Evolutionary conservation across 139 green algal genomes (phyloP).

Genomic region (Micromonas pusilla): DNA sequence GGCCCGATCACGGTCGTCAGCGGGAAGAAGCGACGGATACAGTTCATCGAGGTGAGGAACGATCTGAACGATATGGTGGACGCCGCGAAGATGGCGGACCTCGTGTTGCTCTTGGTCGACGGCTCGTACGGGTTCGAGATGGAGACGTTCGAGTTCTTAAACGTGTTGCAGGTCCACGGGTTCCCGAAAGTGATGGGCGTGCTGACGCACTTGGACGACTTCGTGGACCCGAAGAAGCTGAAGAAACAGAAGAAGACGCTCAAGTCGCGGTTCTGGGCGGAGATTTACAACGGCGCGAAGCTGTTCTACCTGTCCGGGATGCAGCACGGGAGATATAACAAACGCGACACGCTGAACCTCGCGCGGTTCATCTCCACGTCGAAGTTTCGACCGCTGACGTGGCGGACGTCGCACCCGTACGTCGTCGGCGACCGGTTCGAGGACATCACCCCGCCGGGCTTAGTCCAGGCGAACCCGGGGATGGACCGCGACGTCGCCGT

Average conservation of each 20-base stretch:
- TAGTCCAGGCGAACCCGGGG: constrained; percentile 52
- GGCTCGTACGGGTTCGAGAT: constrained; percentile 97
- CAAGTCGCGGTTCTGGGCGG: constrained; percentile 89
- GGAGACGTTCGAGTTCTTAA: constrained; percentile 99
- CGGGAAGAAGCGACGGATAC: constrained; percentile 67
- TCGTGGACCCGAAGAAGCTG: constrained; percentile 71
- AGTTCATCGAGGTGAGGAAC: constrained; percentile 85
- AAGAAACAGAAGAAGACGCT: constrained; percentile 93
- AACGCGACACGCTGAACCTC: constrained; percentile 87
- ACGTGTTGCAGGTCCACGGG: constrained; percentile 87
- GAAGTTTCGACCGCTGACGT: constrained; percentile 89
- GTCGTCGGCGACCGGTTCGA: constrained; percentile 84
- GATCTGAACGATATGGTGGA: constrained; percentile 87
- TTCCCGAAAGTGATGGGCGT: constrained; percentile 99
- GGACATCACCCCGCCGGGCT: constrained; percentile 78
- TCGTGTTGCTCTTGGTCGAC: constrained; percentile 93
- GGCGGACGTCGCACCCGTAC: constrained; percentile 83
- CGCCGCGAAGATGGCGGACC: constrained; percentile 90
- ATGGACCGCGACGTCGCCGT: constrained; percentile 78
- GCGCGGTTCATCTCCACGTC: constrained; percentile 86
- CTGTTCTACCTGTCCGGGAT: constrained; percentile 94
- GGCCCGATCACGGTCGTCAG: constrained; percentile 88
- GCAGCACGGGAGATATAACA: constrained; percentile 73
- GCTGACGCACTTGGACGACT: constrained; percentile 93
- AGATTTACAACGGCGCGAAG: constrained; percentile 97